Evolutionary conservation across 768 basidiomycete genomes (phyloP), one percentile per base, ranked within the genome.

Genomic region (Pleurotus platypus): DNA sequence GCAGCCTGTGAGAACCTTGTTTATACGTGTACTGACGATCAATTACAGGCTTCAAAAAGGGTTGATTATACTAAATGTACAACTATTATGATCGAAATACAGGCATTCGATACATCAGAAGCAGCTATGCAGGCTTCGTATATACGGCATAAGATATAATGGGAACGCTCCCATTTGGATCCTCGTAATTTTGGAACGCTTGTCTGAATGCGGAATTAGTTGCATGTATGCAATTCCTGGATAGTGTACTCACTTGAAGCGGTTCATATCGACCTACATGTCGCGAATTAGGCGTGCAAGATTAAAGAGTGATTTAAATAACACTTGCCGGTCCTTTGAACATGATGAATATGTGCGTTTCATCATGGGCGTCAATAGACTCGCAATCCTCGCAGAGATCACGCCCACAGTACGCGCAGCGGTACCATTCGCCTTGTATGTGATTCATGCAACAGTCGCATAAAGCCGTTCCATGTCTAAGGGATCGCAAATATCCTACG

Each of bases 301-400:
- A 42, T 43, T 12, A 45, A 42, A 16, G 45, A 26, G 12, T 26
- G 6, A 6, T 37, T 49, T 50, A 18, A 30, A 20, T 13, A 15
- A 2, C 20, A 69, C 81, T 70, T 60, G 92, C 92, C 42, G 78
- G 74, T 1, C 92, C 84, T 69, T 98, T 98, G 74, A 97, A 89
- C 6, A 90, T 89, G 35, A 95, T 76, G 70, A 94, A 98, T 43
- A 92, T 71, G 66, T 96, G 94, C 1, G 82, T 84, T 58, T 82
- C 77, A 62, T 94, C 82, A 65, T 97, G 94, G 46, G 88, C 87
- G 64, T 92, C 92, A 24, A 89, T 72, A 46, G 74, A 78, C 69
- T 94, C 90, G 63, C 94, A 96, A 27, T 79, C 79, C 42, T 85
- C 84, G 71, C 95, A 97, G n/a, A 96, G 74, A 67, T 98, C 95